Evolutionary conservation across 208 protist species (phyloP).

Genomic region (Porcisia deanei): DNA sequence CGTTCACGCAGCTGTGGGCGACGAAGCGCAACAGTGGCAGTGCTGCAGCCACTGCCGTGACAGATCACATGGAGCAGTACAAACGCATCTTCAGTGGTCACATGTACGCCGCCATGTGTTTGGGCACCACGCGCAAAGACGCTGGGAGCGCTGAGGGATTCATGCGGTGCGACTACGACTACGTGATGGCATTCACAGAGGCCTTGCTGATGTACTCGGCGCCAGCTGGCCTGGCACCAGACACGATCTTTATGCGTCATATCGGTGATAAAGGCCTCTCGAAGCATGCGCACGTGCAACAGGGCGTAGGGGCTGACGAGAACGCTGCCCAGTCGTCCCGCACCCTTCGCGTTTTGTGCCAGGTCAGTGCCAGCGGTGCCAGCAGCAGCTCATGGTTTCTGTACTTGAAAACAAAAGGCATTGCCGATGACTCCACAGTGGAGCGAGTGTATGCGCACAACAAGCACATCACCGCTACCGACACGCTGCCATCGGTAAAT

Average conservation of each 20-base stretch:
- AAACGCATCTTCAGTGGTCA: conserved; percentile 54
- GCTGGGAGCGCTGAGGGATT: conserved; percentile 71
- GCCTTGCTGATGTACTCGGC: conserved; percentile 54
- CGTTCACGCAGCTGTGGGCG: conserved; percentile 44
- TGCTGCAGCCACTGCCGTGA: background rate
- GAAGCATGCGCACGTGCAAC: conserved; percentile 8
- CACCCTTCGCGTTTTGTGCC: conserved; percentile 41
- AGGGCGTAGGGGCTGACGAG: background rate
- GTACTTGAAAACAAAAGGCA: conserved; percentile 74
- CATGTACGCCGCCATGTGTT: conserved; percentile 65
- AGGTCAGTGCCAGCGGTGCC: conserved; percentile 61
- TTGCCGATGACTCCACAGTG: conserved; percentile 51
- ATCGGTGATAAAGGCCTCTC: conserved; percentile 25
- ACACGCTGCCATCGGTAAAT: conserved; percentile 17
- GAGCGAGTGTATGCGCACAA: conserved; percentile 42
- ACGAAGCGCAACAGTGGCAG: conserved; percentile 2
- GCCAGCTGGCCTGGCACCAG: conserved; percentile 20
- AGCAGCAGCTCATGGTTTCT: conserved; percentile 59
- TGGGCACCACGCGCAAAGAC: conserved; percentile 83
- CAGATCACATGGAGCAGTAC: conserved; percentile 29
- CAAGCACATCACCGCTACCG: conserved; percentile 8
- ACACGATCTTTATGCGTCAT: conserved; percentile 25
- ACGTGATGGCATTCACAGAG: conserved; percentile 70
- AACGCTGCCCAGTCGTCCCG: conserved; percentile 20
- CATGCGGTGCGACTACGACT: conserved; percentile 74